phyloP scores from a whole-genome alignment of 148 eudicot species.

The Suaeda aralocaspica region DNA sequence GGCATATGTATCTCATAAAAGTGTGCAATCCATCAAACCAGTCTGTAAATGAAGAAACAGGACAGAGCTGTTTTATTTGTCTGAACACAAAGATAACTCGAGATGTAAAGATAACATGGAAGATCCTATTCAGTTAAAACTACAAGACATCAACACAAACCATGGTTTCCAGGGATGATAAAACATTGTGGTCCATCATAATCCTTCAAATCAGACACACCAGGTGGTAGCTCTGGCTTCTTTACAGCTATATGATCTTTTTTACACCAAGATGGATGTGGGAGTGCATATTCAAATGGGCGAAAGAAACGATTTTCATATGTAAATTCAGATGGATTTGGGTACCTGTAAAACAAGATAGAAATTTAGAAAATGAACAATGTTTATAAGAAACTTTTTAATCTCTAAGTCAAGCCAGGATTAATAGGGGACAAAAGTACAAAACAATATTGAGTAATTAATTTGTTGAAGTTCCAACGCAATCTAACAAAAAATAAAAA shows the following conservation, averaged over 20 bases:
- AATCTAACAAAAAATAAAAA: too few relatives aligned
- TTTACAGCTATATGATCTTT: constrained; percentile 83
- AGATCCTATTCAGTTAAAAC: neutral
- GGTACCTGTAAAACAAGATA: constrained; percentile 52
- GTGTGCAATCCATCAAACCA: constrained; percentile 99
- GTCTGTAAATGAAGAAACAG: constrained; percentile 37
- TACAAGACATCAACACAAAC: constrained; percentile 32
- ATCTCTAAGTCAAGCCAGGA: too few relatives aligned
- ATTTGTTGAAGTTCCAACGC: too few relatives aligned
- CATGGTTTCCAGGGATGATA: constrained; percentile 97
- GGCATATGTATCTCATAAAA: constrained; percentile 94
- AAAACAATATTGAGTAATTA: too few relatives aligned
- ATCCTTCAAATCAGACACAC: constrained; percentile 53
- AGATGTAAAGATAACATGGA: neutral
- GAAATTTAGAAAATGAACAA: neutral
- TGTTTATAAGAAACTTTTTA: too few relatives aligned
- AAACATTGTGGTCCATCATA: constrained; percentile 98
- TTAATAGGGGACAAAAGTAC: too few relatives aligned
- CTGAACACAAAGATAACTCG: constrained; percentile 8
- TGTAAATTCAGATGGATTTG: constrained; percentile 82
- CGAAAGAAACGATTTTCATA: constrained; percentile 89
- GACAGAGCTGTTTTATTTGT: neutral
- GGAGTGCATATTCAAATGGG: constrained; percentile 91
- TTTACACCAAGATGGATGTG: constrained; percentile 84
- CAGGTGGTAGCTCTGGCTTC: constrained; percentile 90